phyloP scores from a whole-genome alignment of 257 asterid species.

The Solanum infundibuliforme region DNA sequence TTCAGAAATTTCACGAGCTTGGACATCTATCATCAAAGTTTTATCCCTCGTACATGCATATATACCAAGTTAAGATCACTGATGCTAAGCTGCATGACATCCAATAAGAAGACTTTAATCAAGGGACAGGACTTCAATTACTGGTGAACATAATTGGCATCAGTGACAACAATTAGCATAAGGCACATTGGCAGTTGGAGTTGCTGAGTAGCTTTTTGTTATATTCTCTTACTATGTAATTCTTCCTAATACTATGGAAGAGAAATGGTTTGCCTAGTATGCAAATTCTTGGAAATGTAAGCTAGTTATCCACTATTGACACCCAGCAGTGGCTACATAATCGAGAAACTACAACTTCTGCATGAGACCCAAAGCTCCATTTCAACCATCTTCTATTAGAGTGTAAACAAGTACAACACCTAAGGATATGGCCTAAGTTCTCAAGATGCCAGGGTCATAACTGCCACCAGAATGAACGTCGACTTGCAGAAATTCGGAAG shows the following conservation, averaged over 20 bases:
- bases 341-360: not conserved
- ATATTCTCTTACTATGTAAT: not conserved
- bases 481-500: not conserved
- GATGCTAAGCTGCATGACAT: conserved; percentile 54
- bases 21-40: conserved; percentile 95
- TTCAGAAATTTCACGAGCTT: conserved; percentile 81
- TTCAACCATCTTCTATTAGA: not conserved
- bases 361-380: not conserved
- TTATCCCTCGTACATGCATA: conserved; percentile 95
- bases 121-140: not conserved
- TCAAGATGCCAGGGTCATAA: not conserved
- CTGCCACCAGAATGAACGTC: not conserved
- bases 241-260: not conserved
- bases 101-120: not conserved
- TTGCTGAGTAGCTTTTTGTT: not conserved
- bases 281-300: not conserved
- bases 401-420: not conserved
- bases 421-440: not conserved
- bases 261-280: not conserved
- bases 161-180: not conserved
- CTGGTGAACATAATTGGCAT: not conserved
- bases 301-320: not conserved
- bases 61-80: conserved; percentile 93
- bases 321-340: not conserved
- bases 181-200: not conserved